A percentile compares a stretch with the other conserved stretches of the same genome.
Evolutionary conservation across 345 rosid genomes (phyloP).

Genomic region (Arabis alpina): DNA sequence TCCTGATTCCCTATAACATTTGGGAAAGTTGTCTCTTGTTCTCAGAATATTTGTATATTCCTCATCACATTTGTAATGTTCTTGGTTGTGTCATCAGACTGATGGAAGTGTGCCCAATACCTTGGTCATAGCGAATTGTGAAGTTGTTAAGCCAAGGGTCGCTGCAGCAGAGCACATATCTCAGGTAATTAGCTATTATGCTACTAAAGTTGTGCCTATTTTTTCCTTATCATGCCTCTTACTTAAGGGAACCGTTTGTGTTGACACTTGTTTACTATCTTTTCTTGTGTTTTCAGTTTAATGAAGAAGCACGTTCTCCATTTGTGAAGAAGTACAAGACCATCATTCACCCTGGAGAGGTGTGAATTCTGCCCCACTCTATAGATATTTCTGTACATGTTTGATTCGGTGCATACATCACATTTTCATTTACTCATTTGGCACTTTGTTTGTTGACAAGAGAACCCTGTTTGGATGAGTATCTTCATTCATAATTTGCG

Average conservation of each 20-base stretch:
- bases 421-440: neutral
- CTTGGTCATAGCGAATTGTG: conserved; percentile 79
- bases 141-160: conserved; percentile 83
- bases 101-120: conserved; percentile 93
- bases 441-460: neutral
- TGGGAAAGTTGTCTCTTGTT: conserved; percentile 22
- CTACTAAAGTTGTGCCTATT: neutral
- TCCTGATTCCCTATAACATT: conserved; percentile 4
- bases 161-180: conserved; percentile 93
- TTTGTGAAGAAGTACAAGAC: conserved; percentile 99
- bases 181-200: conserved; percentile 50
- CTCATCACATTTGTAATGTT: conserved; percentile 21
- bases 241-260: neutral
- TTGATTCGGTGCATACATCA: conserved; percentile 5
- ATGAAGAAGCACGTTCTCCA: conserved; percentile 98
- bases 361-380: conserved; percentile 36
- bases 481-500: neutral
- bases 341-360: conserved; percentile 99
- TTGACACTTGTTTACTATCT: conserved; percentile 25
- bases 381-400: neutral
- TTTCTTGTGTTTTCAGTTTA: conserved; percentile 62
- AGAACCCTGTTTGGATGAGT: conserved; percentile 5
- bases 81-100: conserved; percentile 52
- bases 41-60: neutral
- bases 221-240: neutral